phyloP scores from a whole-genome alignment of 345 rosid species.

The Syzygium grande region DNA sequence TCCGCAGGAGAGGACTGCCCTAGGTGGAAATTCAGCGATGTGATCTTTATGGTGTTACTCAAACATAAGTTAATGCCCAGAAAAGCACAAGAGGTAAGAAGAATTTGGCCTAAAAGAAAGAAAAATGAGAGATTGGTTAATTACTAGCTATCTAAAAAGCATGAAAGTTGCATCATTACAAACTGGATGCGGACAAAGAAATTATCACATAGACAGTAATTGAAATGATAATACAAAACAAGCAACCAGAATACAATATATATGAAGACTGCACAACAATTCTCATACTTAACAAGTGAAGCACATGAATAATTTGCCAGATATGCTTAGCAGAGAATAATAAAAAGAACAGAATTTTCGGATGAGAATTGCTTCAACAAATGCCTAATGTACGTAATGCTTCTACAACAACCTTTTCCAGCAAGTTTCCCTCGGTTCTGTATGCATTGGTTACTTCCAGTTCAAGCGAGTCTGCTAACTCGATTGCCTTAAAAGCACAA shows the following conservation, averaged over 20 bases:
- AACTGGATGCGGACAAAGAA: neutral
- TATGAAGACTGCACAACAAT: neutral
- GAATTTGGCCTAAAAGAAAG: neutral
- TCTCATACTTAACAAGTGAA: too few relatives aligned
- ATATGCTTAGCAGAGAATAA: neutral
- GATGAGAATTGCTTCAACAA: neutral
- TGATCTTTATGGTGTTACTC: neutral
- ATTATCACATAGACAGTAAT: neutral
- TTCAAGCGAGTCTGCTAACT: constrained; percentile 50
- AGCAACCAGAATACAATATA: neutral
- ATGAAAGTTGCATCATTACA: neutral
- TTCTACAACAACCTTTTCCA: constrained; percentile 59
- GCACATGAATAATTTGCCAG: neutral
- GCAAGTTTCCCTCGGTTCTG: constrained; percentile 48
- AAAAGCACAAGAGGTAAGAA: neutral
- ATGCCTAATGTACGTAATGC: neutral
- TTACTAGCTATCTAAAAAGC: neutral
- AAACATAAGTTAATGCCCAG: neutral
- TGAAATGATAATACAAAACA: neutral
- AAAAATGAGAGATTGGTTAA: neutral
- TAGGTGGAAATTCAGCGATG: neutral
- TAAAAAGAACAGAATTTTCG: neutral
- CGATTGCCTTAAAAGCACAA: constrained; percentile 64
- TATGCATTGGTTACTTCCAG: constrained; percentile 65
- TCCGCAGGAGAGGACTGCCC: neutral